phyloP scores from a whole-genome alignment of 768 basidiomycete species.

The Kockovaella imperatae region DNA sequence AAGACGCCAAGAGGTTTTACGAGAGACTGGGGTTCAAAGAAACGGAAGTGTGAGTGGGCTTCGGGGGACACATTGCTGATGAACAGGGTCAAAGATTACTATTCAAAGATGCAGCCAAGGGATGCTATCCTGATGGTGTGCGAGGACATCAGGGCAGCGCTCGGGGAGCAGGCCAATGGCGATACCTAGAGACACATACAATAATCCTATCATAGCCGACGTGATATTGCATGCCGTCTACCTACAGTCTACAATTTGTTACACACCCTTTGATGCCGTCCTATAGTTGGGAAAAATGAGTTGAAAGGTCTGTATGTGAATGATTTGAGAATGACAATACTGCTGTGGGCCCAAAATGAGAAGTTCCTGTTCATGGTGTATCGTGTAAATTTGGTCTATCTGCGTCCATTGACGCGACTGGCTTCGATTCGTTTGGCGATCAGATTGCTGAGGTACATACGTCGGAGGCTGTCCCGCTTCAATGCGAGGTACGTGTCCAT shows the following conservation, averaged over 20 bases:
- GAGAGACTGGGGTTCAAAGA: constrained; percentile 38
- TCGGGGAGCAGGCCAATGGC: constrained; percentile 27
- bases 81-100: constrained; percentile 30
- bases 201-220: too few species aligned
- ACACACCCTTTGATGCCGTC: too few species aligned
- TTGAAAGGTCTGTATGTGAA: too few species aligned
- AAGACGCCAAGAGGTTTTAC: constrained; percentile 41
- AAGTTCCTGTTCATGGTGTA: too few species aligned
- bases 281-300: too few species aligned
- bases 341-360: too few species aligned
- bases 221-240: too few species aligned
- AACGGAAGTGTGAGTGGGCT: constrained; percentile 32
- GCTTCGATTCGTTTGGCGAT: constrained; percentile 18
- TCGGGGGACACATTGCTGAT: neutral
- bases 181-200: neutral
- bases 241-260: too few species aligned
- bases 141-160: constrained; percentile 25
- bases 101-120: constrained; percentile 36
- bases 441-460: constrained; percentile 19
- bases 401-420: too few species aligned
- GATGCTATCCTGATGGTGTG: constrained; percentile 33
- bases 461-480: constrained; percentile 16
- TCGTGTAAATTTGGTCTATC: too few species aligned
- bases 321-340: too few species aligned
- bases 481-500: constrained; percentile 33